Base-by-base conservation (phyloP, 2,329 filamentous ascomycete genomes). In the Neonectria faginata region DNA sequence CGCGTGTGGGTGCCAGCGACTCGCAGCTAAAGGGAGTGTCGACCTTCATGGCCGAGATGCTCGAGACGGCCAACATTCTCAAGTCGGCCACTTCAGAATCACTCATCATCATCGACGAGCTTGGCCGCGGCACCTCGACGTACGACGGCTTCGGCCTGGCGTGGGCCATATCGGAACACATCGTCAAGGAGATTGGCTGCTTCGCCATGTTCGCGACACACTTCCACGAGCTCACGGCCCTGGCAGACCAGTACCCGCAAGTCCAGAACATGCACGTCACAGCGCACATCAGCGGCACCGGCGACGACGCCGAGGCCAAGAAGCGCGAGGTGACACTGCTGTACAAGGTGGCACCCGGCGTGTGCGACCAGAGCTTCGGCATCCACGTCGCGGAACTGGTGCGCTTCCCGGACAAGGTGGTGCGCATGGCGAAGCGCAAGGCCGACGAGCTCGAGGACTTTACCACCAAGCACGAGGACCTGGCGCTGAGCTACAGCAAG, bases 1-100 rank as follows among this genome's bases (percentile, higher is more conserved):
- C 97, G 0, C 92, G 96, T 72, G 96, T 99, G 0, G 96, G 97
- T 45, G 97, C 96, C 7, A 96, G 92, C 72, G 97, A 99, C 80
- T 97, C 93, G 7, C 96, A 98, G 79, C 90, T 99, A 67, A 98
- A 98, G 81, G 96, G 96, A 39, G 96, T 99, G 2, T 97, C 93
- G 3, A 99, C 96, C 0, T 99, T 99, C 79, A 99, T 99, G 97
- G 96, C 96, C 2, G 96, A 99, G 82, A 99, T 99, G 96, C 87
- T 99, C 22, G 96, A 99, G 79, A 99, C 96, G 1, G 94, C 96
- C 70, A 98, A 98, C 77, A 99, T 99, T 69, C 89, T 99, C 75
- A 98, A 98, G 81, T 97, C 93, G 0, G 96, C 96, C 2, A 99
- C 96, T 0, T 89, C 91, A 33, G 96, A 99, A 77, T 97, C 93